Conservation (phyloP, 371 early-diverging fungal genomes). For the Rhizopus sp. region DNA sequence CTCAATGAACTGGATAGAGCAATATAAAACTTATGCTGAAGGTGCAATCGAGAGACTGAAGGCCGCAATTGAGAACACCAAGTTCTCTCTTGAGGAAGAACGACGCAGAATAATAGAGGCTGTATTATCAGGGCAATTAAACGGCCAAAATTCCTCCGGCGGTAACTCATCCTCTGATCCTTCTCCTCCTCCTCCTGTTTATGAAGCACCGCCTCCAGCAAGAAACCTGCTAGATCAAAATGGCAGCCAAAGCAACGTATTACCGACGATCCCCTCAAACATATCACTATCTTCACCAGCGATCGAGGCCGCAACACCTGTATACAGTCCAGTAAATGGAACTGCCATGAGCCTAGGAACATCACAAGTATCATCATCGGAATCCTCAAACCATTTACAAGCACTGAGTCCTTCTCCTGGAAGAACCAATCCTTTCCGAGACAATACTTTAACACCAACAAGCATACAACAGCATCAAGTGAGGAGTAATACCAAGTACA, state of each 20-base stretch:
- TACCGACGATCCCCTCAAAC: background rate
- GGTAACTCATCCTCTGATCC: background rate
- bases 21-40: constrained; percentile 25
- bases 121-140: constrained; percentile 14
- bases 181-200: constrained; percentile 22
- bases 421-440: background rate
- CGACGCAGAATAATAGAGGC: constrained; percentile 18
- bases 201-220: constrained; percentile 23
- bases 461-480: background rate
- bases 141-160: background rate
- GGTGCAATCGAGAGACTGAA: constrained; percentile 14
- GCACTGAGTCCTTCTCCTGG: too few species aligned
- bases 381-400: too few species aligned
- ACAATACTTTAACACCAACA: background rate
- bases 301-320: too few species aligned
- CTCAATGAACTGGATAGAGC: constrained; percentile 22
- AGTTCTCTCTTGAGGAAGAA: constrained; percentile 11
- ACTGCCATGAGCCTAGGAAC: too few species aligned
- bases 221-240: background rate
- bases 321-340: too few species aligned
- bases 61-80: constrained; percentile 6
- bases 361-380: too few species aligned
- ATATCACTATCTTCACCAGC: background rate
- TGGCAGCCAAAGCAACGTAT: background rate
- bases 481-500: too few species aligned